phyloP scores from a whole-genome alignment of 2,329 filamentous ascomycete genomes.

The Penicillium olsonii region DNA sequence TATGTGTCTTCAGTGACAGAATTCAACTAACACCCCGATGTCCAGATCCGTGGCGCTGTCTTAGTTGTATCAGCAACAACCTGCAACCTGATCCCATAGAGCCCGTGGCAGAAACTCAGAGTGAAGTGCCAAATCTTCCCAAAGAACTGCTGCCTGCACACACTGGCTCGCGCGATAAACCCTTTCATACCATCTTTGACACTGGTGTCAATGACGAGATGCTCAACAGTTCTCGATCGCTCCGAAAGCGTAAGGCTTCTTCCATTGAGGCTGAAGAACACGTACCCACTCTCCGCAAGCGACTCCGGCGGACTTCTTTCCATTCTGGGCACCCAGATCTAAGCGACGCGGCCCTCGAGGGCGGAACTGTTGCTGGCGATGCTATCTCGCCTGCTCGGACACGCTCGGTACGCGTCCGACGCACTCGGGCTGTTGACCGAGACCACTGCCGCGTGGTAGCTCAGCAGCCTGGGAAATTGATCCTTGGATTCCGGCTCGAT shows the following conservation, averaged over 20 bases:
- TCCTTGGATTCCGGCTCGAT: constrained; percentile 62
- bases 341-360: constrained; percentile 22
- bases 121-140: constrained; percentile 66
- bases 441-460: constrained; percentile 43
- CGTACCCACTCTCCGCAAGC: constrained; percentile 51
- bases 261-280: constrained; percentile 61
- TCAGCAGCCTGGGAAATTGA: constrained; percentile 48
- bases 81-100: constrained; percentile 34
- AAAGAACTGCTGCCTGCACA: constrained; percentile 72
- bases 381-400: constrained; percentile 37
- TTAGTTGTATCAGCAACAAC: constrained; percentile 52
- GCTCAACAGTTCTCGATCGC: constrained; percentile 72
- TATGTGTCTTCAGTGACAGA: background rate
- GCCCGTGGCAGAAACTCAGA: constrained; percentile 47
- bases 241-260: constrained; percentile 83
- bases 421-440: constrained; percentile 50
- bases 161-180: constrained; percentile 63
- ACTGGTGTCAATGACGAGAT: constrained; percentile 71
- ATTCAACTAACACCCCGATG: constrained; percentile 48
- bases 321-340: constrained; percentile 25
- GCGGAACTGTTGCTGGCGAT: constrained; percentile 9
- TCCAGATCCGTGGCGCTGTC: constrained; percentile 63
- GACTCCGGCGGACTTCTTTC: constrained; percentile 37
- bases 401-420: constrained; percentile 64
- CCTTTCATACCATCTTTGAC: constrained; percentile 77